Evolutionary conservation across 306 rosid species (phyloP).

Genomic region (Prunus armeniaca): DNA sequence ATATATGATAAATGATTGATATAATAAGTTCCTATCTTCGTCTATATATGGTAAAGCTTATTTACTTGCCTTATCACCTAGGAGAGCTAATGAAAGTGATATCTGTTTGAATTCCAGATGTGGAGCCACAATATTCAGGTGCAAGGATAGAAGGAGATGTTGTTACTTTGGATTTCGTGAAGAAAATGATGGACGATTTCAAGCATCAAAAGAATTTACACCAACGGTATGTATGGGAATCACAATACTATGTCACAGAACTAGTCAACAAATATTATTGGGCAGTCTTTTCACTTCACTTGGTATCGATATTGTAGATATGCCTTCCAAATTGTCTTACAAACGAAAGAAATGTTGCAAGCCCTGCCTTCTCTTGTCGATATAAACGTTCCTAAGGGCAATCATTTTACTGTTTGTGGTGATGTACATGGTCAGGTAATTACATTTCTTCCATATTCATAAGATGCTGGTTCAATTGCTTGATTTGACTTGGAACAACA

Average conservation of each 20-base stretch:
- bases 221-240: constrained; percentile 63
- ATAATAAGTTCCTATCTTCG: background rate
- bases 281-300: constrained; percentile 16
- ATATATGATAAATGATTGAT: background rate
- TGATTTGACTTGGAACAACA: constrained; percentile 10
- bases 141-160: constrained; percentile 93
- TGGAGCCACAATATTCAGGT: constrained; percentile 88
- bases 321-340: constrained; percentile 94
- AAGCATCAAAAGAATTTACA: constrained; percentile 86
- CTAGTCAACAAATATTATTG: constrained; percentile 20
- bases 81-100: constrained; percentile 23
- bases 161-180: constrained; percentile 86
- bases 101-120: constrained; percentile 60
- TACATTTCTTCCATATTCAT: constrained; percentile 17
- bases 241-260: constrained; percentile 2
- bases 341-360: constrained; percentile 69
- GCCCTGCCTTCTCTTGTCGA: constrained; percentile 92
- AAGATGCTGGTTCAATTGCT: constrained; percentile 2
- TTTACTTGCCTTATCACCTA: constrained; percentile 20
- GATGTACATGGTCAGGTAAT: constrained; percentile 99
- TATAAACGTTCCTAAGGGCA: constrained; percentile 65
- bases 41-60: background rate
- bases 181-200: constrained; percentile 95
- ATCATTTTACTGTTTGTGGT: constrained; percentile 91
- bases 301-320: constrained; percentile 48